Base-by-base conservation (phyloP, 2,329 filamentous ascomycete genomes). In the Penicillium thymicola region DNA sequence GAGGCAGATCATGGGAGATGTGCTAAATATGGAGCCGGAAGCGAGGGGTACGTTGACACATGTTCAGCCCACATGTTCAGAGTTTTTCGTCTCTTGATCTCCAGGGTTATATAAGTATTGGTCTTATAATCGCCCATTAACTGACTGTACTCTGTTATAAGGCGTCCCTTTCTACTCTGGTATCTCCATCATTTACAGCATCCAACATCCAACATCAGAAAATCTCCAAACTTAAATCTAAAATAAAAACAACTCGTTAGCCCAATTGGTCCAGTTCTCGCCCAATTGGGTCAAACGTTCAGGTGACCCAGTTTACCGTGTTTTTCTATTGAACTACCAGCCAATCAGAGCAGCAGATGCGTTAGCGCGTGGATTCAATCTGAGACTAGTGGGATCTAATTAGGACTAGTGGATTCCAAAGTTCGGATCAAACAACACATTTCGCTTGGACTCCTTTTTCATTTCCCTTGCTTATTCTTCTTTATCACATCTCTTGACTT, bases 381-480 rank as follows among this genome's bases (percentile, higher is more conserved):
- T 44, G 40, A 51, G 41, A 55, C 53, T 51, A 55, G 41, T n/a
- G 45, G 1, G 3, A 5, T 27, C 47, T 4, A 40, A 55, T 46
- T 11, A 11, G 48, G 54, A 9, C 21, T 55, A 52, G 54, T 18
- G 36, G 9, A 2, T 11, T 10, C 3, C 44, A 46, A n/a, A 46
- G 30, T 41, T 52, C 36, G 41, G 45, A 25, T 21, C 45, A 43
- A 54, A 50, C 51, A 53, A 28, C 30, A 30, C 23, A 32, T 55
- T 40, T 54, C 52, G 45, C 52, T 54, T 54, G 42, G 48, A 54
- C 52, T 57, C 54, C 50, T 55, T 54, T 54, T 55, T 57, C 43
- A 56, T 43, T 50, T 53, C 53, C 45, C 55, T 55, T 57, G 37
- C 50, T 47, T 51, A 41, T 55, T 57, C 51, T 28, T 52, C 23